phyloP scores from a whole-genome alignment of 192 early-diverging fungal genomes.

The Backusella luteola region DNA sequence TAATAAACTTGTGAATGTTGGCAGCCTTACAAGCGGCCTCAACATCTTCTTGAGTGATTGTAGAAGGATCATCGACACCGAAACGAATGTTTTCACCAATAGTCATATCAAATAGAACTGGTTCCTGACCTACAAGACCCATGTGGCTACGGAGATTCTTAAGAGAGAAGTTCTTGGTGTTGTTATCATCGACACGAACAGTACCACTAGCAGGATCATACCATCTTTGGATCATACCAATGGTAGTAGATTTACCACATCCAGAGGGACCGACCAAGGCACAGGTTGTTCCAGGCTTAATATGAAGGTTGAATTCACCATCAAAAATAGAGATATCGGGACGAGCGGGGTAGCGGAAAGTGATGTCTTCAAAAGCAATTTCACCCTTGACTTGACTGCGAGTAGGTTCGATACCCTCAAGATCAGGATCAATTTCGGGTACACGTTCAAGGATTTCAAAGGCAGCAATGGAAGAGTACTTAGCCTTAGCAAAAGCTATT shows the following conservation, averaged over 20 bases:
- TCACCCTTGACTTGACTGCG: constrained; percentile 43
- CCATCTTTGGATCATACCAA: constrained; percentile 66
- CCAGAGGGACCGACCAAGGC: constrained; percentile 88
- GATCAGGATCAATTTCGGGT: constrained; percentile 62
- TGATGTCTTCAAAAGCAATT: constrained; percentile 51
- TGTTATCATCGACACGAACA: constrained; percentile 56
- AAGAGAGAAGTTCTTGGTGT: constrained; percentile 61
- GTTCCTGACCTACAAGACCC: constrained; percentile 87
- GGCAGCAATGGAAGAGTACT: constrained; percentile 72
- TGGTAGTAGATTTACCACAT: constrained; percentile 73
- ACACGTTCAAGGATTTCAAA: constrained; percentile 69
- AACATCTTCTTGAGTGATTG: constrained; percentile 48
- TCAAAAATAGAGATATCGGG: constrained; percentile 56
- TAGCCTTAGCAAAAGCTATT: constrained; percentile 74
- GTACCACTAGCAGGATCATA: constrained; percentile 69
- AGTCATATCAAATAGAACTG: constrained; percentile 82
- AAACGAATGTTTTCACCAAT: constrained; percentile 85
- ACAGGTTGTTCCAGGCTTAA: constrained; percentile 60
- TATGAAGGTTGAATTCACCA: constrained; percentile 50
- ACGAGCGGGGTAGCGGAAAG: constrained; percentile 71
- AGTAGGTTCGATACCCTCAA: constrained; percentile 35
- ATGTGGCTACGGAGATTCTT: constrained; percentile 61
- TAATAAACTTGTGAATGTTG: constrained; percentile 63
- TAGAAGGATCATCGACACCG: constrained; percentile 39
- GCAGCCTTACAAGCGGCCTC: constrained; percentile 50